Evolutionary conservation across 2,329 filamentous ascomycete genomes (phyloP).

Genomic region (Dactylonectria estremocensis): DNA sequence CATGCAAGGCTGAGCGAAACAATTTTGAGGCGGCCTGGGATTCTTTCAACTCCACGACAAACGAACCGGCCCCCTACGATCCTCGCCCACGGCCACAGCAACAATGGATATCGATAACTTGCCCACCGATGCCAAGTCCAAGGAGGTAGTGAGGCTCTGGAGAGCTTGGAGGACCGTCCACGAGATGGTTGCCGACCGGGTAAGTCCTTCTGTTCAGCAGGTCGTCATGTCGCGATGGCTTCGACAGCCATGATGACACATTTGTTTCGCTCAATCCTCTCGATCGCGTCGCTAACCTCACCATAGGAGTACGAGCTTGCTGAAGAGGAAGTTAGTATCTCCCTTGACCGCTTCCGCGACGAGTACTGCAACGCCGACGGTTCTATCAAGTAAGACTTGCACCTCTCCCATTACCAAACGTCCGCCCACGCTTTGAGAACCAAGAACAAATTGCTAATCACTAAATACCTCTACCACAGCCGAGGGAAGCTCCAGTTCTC

Average conservation of each 20-base stretch:
- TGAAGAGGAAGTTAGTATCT: slow-evolving; percentile 90
- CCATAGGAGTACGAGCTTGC: slow-evolving; percentile 90
- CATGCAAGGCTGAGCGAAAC: slow-evolving; percentile 50
- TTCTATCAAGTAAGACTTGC: slow-evolving; percentile 76
- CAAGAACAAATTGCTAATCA: slow-evolving; percentile 23
- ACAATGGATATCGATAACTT: slow-evolving; percentile 59
- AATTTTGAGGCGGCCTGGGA: slow-evolving; percentile 43
- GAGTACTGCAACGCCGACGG: slow-evolving; percentile 82
- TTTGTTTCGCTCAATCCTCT: background rate
- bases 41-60: slow-evolving; percentile 28
- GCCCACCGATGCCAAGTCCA: slow-evolving; percentile 66
- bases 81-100: slow-evolving; percentile 17
- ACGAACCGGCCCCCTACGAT: slow-evolving; percentile 15
- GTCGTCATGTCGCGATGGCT: slow-evolving; percentile 22
- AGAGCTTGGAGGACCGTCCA: slow-evolving; percentile 93
- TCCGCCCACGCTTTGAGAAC: background rate
- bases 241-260: slow-evolving; percentile 21
- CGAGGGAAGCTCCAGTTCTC: slow-evolving; percentile 90
- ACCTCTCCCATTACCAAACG: background rate
- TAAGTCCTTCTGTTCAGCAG: slow-evolving; percentile 61
- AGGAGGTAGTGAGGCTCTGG: slow-evolving; percentile 82
- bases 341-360: slow-evolving; percentile 83
- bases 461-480: slow-evolving; percentile 61
- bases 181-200: slow-evolving; percentile 94
- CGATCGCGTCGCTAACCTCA: slow-evolving; percentile 30